phyloP scores from a whole-genome alignment of 2,329 filamentous ascomycete species.

The Aspergillus viridinutans region DNA sequence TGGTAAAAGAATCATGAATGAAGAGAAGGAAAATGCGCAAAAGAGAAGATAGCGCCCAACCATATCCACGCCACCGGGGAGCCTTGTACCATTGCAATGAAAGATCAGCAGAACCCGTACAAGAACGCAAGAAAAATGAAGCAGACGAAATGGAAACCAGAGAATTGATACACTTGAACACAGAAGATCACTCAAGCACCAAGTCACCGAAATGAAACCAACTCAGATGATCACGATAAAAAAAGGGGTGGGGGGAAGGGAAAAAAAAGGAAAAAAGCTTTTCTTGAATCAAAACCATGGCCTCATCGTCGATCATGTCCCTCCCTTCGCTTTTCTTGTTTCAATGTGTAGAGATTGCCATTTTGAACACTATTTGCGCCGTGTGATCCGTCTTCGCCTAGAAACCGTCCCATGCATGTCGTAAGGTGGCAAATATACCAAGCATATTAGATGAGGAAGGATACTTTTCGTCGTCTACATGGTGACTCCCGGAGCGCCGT shows the following conservation, averaged over 20 bases:
- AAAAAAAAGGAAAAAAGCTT: conserved; percentile 3
- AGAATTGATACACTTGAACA: conserved; percentile 17
- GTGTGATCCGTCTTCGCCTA: conserved; percentile 38
- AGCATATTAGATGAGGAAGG: conserved; percentile 27
- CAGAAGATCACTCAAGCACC: conserved; percentile 19
- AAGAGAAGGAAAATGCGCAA: conserved; percentile 29
- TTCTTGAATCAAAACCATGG: conserved; percentile 4
- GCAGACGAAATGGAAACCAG: conserved; percentile 8
- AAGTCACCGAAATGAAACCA: conserved; percentile 9
- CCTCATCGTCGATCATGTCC: conserved; percentile 4
- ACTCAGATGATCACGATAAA: conserved; percentile 8
- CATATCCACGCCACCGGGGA: conserved; percentile 31
- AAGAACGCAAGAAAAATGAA: conserved; percentile 10
- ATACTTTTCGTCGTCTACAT: conserved; percentile 35
- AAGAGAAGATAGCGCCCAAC: conserved; percentile 32
- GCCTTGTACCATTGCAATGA: conserved; percentile 24
- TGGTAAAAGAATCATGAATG: conserved; percentile 19
- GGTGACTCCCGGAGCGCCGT: conserved; percentile 38
- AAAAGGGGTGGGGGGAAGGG: not conserved
- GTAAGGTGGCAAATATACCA: conserved; percentile 34
- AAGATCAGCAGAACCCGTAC: conserved; percentile 12
- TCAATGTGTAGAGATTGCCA: conserved; percentile 13
- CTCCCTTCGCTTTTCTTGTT: conserved; percentile 5
- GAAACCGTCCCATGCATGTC: conserved; percentile 41
- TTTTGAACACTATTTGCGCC: conserved; percentile 33